phyloP scores from a whole-genome alignment of 129 eudicot genomes.

The Logfia minima region DNA sequence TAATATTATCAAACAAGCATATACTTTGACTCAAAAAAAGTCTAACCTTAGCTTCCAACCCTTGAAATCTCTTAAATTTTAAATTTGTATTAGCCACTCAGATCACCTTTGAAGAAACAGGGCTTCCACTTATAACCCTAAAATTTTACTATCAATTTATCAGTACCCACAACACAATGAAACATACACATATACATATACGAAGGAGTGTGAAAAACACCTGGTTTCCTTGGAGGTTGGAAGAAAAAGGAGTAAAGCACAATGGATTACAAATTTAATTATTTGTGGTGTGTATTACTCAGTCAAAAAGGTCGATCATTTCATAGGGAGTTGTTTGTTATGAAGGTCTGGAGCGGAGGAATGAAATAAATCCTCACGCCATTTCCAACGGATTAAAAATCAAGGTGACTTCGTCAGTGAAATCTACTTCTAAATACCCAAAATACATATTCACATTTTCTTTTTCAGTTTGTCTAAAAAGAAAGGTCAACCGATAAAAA shows the following conservation, averaged over 20 bases:
- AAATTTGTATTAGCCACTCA: slow-evolving; percentile 29
- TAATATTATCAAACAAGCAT: too few species aligned
- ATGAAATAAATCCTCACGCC: too few species aligned
- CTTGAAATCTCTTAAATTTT: slow-evolving; percentile 30
- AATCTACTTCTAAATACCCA: too few species aligned
- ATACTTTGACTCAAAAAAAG: too few species aligned
- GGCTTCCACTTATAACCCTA: slow-evolving; percentile 37
- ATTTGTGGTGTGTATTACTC: background rate
- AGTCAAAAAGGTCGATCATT: too few species aligned
- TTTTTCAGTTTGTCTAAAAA: too few species aligned
- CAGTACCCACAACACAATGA: background rate
- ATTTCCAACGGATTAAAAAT: too few species aligned
- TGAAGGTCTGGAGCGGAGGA: too few species aligned
- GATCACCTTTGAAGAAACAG: slow-evolving; percentile 27
- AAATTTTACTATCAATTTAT: background rate
- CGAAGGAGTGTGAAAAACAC: background rate
- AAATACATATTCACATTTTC: too few species aligned
- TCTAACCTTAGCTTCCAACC: slow-evolving; percentile 48
- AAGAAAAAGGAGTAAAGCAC: slow-evolving; percentile 32
- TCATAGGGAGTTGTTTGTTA: too few species aligned
- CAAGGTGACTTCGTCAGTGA: too few species aligned
- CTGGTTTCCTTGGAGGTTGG: background rate
- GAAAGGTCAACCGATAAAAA: too few species aligned
- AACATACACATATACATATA: background rate
- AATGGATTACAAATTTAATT: slow-evolving; percentile 38